Evolutionary conservation across 768 basidiomycete genomes (phyloP).

Genomic region (Mycena venus): DNA sequence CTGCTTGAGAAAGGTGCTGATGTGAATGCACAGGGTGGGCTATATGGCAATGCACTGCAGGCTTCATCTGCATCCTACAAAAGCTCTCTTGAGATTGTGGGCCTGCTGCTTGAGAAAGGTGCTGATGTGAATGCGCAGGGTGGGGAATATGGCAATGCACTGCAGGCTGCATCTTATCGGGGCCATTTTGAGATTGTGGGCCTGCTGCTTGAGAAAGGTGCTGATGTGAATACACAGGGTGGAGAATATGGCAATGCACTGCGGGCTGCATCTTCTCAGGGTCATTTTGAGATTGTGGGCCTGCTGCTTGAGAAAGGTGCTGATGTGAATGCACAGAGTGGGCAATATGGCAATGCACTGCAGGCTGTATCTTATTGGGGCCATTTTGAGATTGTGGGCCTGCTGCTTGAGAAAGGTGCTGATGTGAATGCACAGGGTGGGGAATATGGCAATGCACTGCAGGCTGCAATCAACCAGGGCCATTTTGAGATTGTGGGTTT

Average conservation of each 20-base stretch:
- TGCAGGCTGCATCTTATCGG: neutral
- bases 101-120: neutral
- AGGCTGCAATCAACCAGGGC: neutral
- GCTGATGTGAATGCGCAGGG: neutral
- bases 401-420: neutral
- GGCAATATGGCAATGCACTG: conserved; percentile 2
- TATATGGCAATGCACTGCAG: conserved; percentile 6
- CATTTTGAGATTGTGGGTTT: neutral
- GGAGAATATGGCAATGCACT: conserved; percentile 16
- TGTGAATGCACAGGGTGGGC: conserved; percentile 23
- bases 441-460: neutral
- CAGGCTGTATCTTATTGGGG: neutral
- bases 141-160: neutral
- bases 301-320: conserved; percentile 24
- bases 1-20: conserved; percentile 26
- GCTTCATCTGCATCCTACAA: neutral
- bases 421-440: neutral
- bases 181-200: neutral
- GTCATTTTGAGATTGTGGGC: neutral
- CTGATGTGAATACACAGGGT: conserved; percentile 9
- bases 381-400: neutral
- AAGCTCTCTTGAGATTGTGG: neutral
- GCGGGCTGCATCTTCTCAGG: conserved; percentile 6
- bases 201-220: neutral
- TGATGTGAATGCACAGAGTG: conserved; percentile 24